Conservation (phyloP, 352 stramenopile genomes). For the Phytophthora melonis region DNA sequence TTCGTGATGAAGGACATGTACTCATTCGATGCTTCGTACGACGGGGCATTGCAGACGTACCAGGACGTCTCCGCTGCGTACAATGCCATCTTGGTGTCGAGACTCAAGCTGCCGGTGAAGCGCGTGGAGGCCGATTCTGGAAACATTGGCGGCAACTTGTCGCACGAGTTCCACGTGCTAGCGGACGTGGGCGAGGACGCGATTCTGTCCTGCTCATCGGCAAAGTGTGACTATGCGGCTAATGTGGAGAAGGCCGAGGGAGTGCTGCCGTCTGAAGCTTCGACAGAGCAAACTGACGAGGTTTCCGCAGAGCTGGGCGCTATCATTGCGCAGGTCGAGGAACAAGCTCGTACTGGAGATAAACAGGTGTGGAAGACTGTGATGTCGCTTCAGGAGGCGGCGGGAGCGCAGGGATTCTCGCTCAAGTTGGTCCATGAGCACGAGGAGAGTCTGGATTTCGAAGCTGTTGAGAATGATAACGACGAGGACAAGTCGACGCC, state of each 20-base stretch:
- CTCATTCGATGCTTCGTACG: slow-evolving; percentile 83
- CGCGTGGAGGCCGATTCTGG: slow-evolving; percentile 89
- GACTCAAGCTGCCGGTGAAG: slow-evolving; percentile 74
- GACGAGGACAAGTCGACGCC: slow-evolving; percentile 5
- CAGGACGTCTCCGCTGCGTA: slow-evolving; percentile 84
- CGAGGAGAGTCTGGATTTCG: slow-evolving; percentile 23
- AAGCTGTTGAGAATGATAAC: slow-evolving; percentile 7
- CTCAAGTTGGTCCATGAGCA: slow-evolving; percentile 51
- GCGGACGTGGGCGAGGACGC: slow-evolving; percentile 86
- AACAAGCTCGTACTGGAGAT: slow-evolving; percentile 22
- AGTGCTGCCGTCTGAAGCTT: slow-evolving; percentile 22
- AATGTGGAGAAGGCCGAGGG: slow-evolving; percentile 90
- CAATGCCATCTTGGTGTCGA: slow-evolving; percentile 71
- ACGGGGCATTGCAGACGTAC: slow-evolving; percentile 74
- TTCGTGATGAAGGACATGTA: slow-evolving; percentile 95
- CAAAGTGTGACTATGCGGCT: slow-evolving; percentile 77
- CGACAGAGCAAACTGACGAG: slow-evolving; percentile 8
- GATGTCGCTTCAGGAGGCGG: slow-evolving; percentile 37
- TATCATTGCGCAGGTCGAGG: slow-evolving; percentile 36
- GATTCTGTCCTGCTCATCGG: slow-evolving; percentile 72
- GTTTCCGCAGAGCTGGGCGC: slow-evolving; percentile 18
- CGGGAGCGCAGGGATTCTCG: slow-evolving; percentile 30
- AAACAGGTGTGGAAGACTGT: slow-evolving; percentile 44
- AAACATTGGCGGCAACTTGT: slow-evolving; percentile 89
- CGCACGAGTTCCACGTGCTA: slow-evolving; percentile 92